These are phyloP conservation scores for Fraxinus velutina DNA, from an alignment of 305 asterid species.

Conservation along the genomic window DNA sequence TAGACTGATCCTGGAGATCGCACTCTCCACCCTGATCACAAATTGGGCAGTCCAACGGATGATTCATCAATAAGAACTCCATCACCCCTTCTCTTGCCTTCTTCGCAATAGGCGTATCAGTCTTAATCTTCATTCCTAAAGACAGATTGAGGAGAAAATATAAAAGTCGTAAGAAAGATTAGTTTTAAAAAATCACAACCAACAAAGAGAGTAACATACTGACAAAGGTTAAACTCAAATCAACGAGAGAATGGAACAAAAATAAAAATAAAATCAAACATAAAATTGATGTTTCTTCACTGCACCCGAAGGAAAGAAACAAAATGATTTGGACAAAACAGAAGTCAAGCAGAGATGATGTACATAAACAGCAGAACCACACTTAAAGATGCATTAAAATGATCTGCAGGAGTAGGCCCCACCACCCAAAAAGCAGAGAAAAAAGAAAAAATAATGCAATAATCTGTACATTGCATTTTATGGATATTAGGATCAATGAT, in stretches of 20 bases:
- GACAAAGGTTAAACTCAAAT: slow-evolving; percentile 8
- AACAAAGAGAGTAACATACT: background rate
- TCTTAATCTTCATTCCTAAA: slow-evolving; percentile 92
- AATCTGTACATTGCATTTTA: background rate
- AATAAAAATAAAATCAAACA: background rate
- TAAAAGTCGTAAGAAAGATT: background rate
- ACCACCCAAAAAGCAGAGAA: background rate
- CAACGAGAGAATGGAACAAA: background rate
- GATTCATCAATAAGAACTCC: slow-evolving; percentile 95
- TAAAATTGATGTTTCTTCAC: background rate
- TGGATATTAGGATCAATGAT: background rate
- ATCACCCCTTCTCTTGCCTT: slow-evolving; percentile 97
- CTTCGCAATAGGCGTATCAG: slow-evolving; percentile 87
- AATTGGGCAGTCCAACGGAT: slow-evolving; percentile 84
- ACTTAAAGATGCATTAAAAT: background rate
- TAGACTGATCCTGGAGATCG: slow-evolving; percentile 96
- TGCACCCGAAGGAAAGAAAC: background rate
- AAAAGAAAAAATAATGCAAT: background rate
- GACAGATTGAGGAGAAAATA: slow-evolving; percentile 11
- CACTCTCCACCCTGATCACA: slow-evolving; percentile 99
- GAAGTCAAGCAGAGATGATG: background rate
- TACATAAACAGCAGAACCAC: background rate
- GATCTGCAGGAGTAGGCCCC: background rate
- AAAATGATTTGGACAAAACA: background rate
- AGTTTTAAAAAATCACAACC: background rate